phyloP scores from a whole-genome alignment of 345 rosid genomes.

The Corchorus capsularis region DNA sequence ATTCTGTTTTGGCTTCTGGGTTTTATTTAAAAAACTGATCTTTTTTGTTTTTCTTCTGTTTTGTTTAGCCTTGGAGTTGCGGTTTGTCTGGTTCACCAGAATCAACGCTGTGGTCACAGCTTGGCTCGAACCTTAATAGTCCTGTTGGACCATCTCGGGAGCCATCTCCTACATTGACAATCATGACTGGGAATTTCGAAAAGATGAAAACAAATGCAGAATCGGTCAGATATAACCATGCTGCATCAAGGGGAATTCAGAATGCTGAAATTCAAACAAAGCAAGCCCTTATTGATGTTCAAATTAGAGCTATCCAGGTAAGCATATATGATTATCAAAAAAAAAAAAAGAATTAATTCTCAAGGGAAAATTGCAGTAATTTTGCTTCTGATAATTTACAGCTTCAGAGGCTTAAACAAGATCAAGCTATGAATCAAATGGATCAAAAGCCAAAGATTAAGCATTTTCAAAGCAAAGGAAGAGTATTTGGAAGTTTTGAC shows the following conservation, averaged over 20 bases:
- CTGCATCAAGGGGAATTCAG: slow-evolving; percentile 10
- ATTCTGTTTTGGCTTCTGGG: neutral
- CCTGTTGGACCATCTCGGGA: slow-evolving; percentile 39
- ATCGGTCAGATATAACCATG: neutral
- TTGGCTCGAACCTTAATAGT: slow-evolving; percentile 36
- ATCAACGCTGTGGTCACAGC: slow-evolving; percentile 47
- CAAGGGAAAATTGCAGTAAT: neutral
- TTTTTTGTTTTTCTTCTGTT: neutral
- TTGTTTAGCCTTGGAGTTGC: slow-evolving; percentile 38
- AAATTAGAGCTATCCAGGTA: slow-evolving; percentile 62
- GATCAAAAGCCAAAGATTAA: slow-evolving; percentile 22
- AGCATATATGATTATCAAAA: neutral
- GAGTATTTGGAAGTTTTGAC: slow-evolving; percentile 18
- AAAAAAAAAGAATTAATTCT: neutral
- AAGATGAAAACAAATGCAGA: slow-evolving; percentile 36
- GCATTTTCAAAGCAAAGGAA: slow-evolving; percentile 29
- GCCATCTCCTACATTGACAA: slow-evolving; percentile 39
- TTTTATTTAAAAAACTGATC: neutral
- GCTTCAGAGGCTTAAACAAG: slow-evolving; percentile 46
- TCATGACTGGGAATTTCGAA: slow-evolving; percentile 30
- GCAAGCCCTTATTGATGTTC: slow-evolving; percentile 60
- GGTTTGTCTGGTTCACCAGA: slow-evolving; percentile 41
- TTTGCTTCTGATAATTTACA: slow-evolving; percentile 19
- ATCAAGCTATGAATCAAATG: slow-evolving; percentile 36
- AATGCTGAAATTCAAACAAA: slow-evolving; percentile 38